Evolutionary conservation across 108 stramenopile genomes (phyloP), one percentile per base, ranked within the genome.

Genomic region (Cyclostephanos tholiformis): DNA sequence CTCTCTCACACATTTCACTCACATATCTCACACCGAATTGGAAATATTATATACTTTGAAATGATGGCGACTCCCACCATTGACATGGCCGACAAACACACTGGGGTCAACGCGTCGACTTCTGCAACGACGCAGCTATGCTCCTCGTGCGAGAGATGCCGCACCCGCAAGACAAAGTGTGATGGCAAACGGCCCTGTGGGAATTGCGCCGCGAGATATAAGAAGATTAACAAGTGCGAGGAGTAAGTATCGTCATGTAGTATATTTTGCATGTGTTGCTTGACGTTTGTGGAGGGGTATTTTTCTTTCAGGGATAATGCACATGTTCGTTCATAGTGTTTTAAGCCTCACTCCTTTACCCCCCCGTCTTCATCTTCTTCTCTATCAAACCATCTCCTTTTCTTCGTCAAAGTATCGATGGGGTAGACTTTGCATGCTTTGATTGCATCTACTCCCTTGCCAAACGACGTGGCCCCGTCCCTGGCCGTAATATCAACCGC

Each of bases 391-490:
- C 13, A 43, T 65, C n/a, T 13, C 16, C 32, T 46, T 20, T 19
- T 10, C 11, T 29, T 35, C 4, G 38, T 27, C 36, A 6, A 27
- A 80, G 90, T 60, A 67, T 89, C 39, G 93, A 91, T 41, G 90
- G 88, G n/a, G 57, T 94, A 7, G 86, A 88, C 58, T 0, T 76
- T 16, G 11, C 58, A 19, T 66, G 68, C 36, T 84, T 91, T 67
- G 89, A 89, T 44, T 94, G 93, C 50, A 67, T 89, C 39, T 94
- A 92, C 63, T 90, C 89, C 26, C 91, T 91, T 22, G 93, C 93
- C 56, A 94, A 94, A 71, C 74, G 91, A 20, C 88, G 93, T 35
- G 93, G 93, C 23, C 93, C 93, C 19, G 86, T 94, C 26, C 93
- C 93, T 38, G 89, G 93, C 0, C 76, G 84, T 29, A 66, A 72